These are phyloP conservation scores for Entomortierella chlamydospora DNA, from an alignment of 192 early-diverging fungal genomes.

Conservation along the genomic window DNA sequence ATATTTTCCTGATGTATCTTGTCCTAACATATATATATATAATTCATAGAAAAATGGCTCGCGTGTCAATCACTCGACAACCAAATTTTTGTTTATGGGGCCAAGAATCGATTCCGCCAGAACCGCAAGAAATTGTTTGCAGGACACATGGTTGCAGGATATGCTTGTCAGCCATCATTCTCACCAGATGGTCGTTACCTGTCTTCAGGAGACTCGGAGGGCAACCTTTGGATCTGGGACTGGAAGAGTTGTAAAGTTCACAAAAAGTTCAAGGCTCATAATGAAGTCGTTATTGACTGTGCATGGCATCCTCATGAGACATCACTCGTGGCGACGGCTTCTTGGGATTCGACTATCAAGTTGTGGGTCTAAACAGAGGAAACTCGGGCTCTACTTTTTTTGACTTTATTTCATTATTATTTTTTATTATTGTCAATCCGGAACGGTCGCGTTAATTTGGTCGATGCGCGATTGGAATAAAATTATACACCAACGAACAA, in stretches of 20 bases:
- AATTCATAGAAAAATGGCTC: constrained; percentile 88
- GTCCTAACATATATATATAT: background rate
- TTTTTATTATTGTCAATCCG: too few species aligned
- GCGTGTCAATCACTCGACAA: constrained; percentile 97
- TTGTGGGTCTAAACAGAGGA: constrained; percentile 67
- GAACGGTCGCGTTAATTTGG: too few species aligned
- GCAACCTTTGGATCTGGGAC: constrained; percentile 96
- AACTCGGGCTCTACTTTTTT: too few species aligned
- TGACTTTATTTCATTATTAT: too few species aligned
- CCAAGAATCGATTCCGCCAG: constrained; percentile 84
- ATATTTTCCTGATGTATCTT: background rate
- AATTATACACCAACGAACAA: too few species aligned
- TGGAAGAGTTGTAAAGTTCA: constrained; percentile 92
- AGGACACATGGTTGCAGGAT: constrained; percentile 96
- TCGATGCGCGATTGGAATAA: too few species aligned
- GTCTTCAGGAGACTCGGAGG: constrained; percentile 92
- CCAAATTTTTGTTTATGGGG: constrained; percentile 91
- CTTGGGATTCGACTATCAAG: constrained; percentile 97
- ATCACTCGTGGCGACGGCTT: constrained; percentile 91
- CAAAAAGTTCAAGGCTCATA: constrained; percentile 92
- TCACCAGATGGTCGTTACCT: constrained; percentile 92
- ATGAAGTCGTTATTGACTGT: constrained; percentile 87
- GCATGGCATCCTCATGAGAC: constrained; percentile 98
- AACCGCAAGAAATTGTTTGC: constrained; percentile 93
- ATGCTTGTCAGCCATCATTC: constrained; percentile 94